These are phyloP conservation scores for Linnemannia zychae DNA, from an alignment of 192 early-diverging fungal species.

Conservation along the genomic window DNA sequence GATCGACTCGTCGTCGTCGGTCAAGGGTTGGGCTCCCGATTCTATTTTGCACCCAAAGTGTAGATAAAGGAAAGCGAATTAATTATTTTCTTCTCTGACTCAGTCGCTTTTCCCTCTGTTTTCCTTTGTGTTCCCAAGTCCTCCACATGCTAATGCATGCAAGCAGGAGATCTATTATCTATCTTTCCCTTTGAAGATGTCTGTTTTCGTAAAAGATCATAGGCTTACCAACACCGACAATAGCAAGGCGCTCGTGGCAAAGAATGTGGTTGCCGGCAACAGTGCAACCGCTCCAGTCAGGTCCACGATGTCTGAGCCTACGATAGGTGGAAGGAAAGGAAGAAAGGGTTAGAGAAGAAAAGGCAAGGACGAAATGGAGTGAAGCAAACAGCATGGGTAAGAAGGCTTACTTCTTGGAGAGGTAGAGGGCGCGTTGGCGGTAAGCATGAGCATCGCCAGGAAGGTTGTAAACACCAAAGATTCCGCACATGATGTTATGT, in stretches of 20 bases:
- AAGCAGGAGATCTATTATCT: neutral
- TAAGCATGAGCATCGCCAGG: slow-evolving; percentile 80
- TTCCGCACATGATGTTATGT: slow-evolving; percentile 87
- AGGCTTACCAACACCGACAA: slow-evolving; percentile 95
- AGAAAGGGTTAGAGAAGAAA: neutral
- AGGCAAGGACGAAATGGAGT: neutral
- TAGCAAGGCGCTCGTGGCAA: slow-evolving; percentile 98
- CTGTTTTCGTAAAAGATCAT: neutral
- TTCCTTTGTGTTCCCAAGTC: neutral
- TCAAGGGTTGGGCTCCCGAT: slow-evolving; percentile 95
- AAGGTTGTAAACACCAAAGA: slow-evolving; percentile 95
- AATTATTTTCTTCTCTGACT: slow-evolving; percentile 2
- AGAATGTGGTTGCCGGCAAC: slow-evolving; percentile 89
- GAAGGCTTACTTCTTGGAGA: slow-evolving; percentile 85
- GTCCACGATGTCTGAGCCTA: slow-evolving; percentile 96
- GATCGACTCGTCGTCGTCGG: slow-evolving; percentile 90
- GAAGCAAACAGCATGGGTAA: too few species aligned
- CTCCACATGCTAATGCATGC: neutral
- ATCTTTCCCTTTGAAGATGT: neutral
- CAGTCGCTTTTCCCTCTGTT: neutral
- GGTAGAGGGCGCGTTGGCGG: slow-evolving; percentile 85
- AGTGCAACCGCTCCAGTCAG: slow-evolving; percentile 96
- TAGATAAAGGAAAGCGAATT: neutral
- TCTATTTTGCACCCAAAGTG: slow-evolving; percentile 74
- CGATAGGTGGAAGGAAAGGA: neutral